phyloP scores from a whole-genome alignment of 2,329 filamentous ascomycete genomes.

The Colletotrichum musicola region DNA sequence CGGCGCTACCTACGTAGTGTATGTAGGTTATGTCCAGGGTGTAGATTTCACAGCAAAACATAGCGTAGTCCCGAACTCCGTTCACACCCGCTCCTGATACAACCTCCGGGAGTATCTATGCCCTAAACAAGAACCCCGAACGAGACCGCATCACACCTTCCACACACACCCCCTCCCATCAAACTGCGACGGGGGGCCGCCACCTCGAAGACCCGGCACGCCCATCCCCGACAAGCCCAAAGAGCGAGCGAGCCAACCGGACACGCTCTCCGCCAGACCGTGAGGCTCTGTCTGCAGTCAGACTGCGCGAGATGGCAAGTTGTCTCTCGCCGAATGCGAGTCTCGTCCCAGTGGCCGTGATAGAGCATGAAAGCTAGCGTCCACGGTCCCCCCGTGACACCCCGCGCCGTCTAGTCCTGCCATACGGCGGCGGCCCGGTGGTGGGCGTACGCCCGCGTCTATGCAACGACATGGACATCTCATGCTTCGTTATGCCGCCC shows the following conservation, averaged over 20 bases:
- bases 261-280: not conserved
- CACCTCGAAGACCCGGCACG: not conserved
- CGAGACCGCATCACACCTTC: no score
- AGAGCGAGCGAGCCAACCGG: not conserved
- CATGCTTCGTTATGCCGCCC: no score
- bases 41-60: not conserved
- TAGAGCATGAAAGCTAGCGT: not conserved
- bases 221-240: not conserved
- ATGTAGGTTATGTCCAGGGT: no score
- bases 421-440: not conserved
- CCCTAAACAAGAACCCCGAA: not conserved
- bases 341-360: slow-evolving; percentile 2
- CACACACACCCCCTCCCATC: no score
- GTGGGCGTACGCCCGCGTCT: no score
- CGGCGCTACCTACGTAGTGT: not conserved
- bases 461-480: no score
- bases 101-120: not conserved
- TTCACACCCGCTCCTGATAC: slow-evolving; percentile 8
- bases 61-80: not conserved
- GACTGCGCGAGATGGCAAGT: not conserved
- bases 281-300: slow-evolving; percentile 20
- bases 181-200: not conserved
- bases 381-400: not conserved
- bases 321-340: not conserved
- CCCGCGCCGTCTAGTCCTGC: not conserved